Percentiles rank a stretch among this genome's conserved stretches.
These are phyloP conservation scores for Herpetospermum pedunculosum DNA, from an alignment of 306 rosid genomes.

Conservation along the genomic window DNA sequence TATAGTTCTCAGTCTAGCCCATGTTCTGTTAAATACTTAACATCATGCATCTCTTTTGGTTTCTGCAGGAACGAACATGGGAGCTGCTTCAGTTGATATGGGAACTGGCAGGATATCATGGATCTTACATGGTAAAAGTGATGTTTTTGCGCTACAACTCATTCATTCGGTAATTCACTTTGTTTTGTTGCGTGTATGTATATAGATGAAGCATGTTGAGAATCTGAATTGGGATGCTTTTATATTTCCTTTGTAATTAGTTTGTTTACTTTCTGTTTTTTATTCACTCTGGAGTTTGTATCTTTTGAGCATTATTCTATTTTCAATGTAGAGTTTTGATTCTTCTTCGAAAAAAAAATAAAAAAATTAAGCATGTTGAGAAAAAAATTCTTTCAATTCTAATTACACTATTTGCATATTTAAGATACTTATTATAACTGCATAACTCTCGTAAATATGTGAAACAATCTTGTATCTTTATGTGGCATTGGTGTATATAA, in stretches of 20 bases:
- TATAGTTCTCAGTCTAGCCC: neutral
- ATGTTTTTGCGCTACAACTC: constrained; percentile 75
- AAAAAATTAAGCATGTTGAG: neutral
- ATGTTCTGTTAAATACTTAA: neutral
- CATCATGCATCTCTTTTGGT: constrained; percentile 9
- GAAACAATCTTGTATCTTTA: neutral
- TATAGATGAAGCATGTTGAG: neutral
- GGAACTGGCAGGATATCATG: constrained; percentile 52
- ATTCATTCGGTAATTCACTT: constrained; percentile 51
- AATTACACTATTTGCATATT: neutral
- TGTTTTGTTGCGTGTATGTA: neutral
- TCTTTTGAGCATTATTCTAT: too few relatives aligned
- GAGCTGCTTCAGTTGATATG: constrained; percentile 69
- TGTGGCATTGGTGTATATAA: neutral
- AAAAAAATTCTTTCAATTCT: neutral
- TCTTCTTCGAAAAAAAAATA: too few relatives aligned
- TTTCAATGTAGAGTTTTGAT: too few relatives aligned
- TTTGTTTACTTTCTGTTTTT: too few relatives aligned
- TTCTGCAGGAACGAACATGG: constrained; percentile 54
- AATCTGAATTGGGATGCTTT: too few relatives aligned
- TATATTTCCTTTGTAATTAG: too few relatives aligned
- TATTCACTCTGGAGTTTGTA: too few relatives aligned
- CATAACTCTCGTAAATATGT: neutral
- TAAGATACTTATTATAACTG: neutral
- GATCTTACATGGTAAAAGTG: constrained; percentile 70